Evolutionary conservation across 768 basidiomycete species (phyloP).

Genomic region (Rhizopogon vesiculosus): DNA sequence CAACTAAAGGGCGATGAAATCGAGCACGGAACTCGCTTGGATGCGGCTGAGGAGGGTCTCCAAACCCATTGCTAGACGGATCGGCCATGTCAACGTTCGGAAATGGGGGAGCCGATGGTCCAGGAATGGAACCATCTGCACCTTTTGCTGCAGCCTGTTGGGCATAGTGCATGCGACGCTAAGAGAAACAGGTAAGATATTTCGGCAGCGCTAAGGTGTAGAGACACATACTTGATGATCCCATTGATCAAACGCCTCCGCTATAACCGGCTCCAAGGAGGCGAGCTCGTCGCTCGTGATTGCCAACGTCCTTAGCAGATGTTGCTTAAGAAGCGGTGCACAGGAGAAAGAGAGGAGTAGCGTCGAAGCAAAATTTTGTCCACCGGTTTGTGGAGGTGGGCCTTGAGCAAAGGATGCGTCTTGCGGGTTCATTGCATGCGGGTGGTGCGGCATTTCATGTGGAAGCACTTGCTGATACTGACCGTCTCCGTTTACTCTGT

Average conservation of each 20-base stretch:
- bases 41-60: conserved; percentile 25
- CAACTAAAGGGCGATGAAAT: conserved; percentile 57
- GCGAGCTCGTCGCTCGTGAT: conserved; percentile 80
- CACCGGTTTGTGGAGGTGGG: conserved; percentile 44
- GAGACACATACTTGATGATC: conserved; percentile 61
- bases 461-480: conserved; percentile 32
- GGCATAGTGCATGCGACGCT: conserved; percentile 47
- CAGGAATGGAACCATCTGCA: conserved; percentile 22
- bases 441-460: conserved; percentile 29
- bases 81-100: conserved; percentile 27
- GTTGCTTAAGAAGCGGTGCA: conserved; percentile 68
- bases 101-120: conserved; percentile 25
- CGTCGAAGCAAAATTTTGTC: conserved; percentile 78
- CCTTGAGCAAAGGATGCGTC: conserved; percentile 65
- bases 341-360: conserved; percentile 73
- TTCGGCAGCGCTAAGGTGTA: conserved; percentile 3
- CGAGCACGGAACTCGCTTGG: conserved; percentile 60
- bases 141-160: conserved; percentile 29
- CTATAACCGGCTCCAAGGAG: conserved; percentile 73
- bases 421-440: conserved; percentile 32
- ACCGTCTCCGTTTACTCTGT: conserved; percentile 46
- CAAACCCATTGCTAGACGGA: conserved; percentile 21
- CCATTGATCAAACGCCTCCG: conserved; percentile 86
- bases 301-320: conserved; percentile 64
- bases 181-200: neutral